A percentile compares a stretch with the other conserved stretches of the same genome.
Conservation (phyloP, 129 eudicot species). For the Sambucus nigra region DNA sequence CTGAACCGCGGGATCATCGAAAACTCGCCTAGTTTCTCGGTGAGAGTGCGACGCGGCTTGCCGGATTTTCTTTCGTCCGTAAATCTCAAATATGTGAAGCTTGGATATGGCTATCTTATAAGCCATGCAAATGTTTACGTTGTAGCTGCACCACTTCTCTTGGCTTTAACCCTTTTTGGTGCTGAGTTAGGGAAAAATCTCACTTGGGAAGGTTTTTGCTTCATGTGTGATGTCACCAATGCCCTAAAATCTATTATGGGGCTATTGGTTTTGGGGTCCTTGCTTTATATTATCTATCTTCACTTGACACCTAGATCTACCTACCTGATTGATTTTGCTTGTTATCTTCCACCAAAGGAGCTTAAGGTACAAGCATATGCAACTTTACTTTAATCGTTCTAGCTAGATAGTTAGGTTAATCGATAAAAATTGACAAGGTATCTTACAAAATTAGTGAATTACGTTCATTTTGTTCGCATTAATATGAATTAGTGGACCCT, state of each 20-base stretch:
- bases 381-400: not conserved
- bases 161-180: slow-evolving; percentile 1
- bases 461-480: too few relatives aligned
- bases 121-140: slow-evolving; percentile 22
- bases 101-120: slow-evolving; percentile 30
- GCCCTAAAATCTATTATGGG: slow-evolving; percentile 13
- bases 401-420: too few relatives aligned
- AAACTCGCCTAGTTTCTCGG: slow-evolving; percentile 22
- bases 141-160: slow-evolving; percentile 15
- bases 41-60: slow-evolving; percentile 28
- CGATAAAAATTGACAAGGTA: not conserved
- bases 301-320: slow-evolving; percentile 24
- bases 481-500: too few relatives aligned
- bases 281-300: slow-evolving; percentile 11
- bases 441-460: not conserved
- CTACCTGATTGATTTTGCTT: slow-evolving; percentile 36
- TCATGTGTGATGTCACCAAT: slow-evolving; percentile 2
- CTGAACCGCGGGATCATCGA: slow-evolving; percentile 19
- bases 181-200: slow-evolving; percentile 18
- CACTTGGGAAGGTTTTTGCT: slow-evolving; percentile 15
- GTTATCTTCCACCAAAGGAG: slow-evolving; percentile 34
- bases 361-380: slow-evolving; percentile 25
- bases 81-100: slow-evolving; percentile 33
- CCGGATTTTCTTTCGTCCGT: slow-evolving; percentile 34
- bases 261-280: slow-evolving; percentile 11